These are phyloP conservation scores for Brassica incana DNA, from an alignment of 345 rosid genomes.

Conservation along the genomic window DNA sequence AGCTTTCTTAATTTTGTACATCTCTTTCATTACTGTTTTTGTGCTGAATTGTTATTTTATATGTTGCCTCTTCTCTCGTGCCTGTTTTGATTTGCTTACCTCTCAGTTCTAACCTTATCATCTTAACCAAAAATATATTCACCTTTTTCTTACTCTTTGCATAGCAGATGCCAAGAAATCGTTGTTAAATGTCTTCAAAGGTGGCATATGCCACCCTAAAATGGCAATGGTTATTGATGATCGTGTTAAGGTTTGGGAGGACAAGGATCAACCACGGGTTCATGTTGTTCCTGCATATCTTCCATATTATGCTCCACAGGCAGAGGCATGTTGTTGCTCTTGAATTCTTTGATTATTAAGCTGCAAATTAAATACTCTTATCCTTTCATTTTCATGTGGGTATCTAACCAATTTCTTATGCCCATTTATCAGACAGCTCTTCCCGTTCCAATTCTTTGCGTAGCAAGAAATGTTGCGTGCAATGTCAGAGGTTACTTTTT, in stretches of 20 bases:
- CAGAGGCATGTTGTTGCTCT: slow-evolving; percentile 62
- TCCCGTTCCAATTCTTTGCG: slow-evolving; percentile 86
- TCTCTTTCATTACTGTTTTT: background rate
- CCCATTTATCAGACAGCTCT: slow-evolving; percentile 60
- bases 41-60: background rate
- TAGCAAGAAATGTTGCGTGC: slow-evolving; percentile 99
- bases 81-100: slow-evolving; percentile 12
- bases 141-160: slow-evolving; percentile 20
- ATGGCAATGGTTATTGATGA: slow-evolving; percentile 99
- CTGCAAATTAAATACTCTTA: slow-evolving; percentile 10
- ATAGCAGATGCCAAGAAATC: slow-evolving; percentile 78
- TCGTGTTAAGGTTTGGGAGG: slow-evolving; percentile 97
- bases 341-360: background rate
- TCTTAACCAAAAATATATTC: slow-evolving; percentile 4
- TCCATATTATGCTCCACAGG: slow-evolving; percentile 98
- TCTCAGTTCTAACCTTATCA: slow-evolving; percentile 16
- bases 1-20: slow-evolving; percentile 8
- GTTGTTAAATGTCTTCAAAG: slow-evolving; percentile 77
- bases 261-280: slow-evolving; percentile 95
- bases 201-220: slow-evolving; percentile 90
- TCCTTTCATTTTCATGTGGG: slow-evolving; percentile 15
- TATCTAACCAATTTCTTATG: slow-evolving; percentile 19
- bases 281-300: slow-evolving; percentile 91
- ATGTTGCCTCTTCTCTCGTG: slow-evolving; percentile 16
- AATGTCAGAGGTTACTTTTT: slow-evolving; percentile 94